Conservation (phyloP, 2,329 filamentous ascomycete species). For the Aaosphaeria pasadenensis region DNA sequence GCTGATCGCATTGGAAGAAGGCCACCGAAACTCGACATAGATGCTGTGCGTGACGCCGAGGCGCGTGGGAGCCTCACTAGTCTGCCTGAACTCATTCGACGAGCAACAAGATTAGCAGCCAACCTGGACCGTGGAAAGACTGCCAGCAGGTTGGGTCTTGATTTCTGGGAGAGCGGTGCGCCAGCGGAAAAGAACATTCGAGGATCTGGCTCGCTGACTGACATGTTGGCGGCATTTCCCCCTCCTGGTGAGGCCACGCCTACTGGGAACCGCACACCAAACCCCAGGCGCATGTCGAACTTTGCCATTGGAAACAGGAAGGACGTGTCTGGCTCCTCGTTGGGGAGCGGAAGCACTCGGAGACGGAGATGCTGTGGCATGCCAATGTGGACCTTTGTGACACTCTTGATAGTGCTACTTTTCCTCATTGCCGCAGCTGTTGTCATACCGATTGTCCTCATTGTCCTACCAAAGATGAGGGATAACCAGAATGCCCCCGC, state of each 20-base stretch:
- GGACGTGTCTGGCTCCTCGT: background rate
- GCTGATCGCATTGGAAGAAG: slow-evolving; percentile 41
- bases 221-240: slow-evolving; percentile 65
- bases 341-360: slow-evolving; percentile 18
- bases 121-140: slow-evolving; percentile 82
- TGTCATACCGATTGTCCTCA: slow-evolving; percentile 69
- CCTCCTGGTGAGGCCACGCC: slow-evolving; percentile 55
- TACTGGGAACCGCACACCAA: slow-evolving; percentile 21
- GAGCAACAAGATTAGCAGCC: slow-evolving; percentile 80
- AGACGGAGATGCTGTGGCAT: slow-evolving; percentile 77
- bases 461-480: slow-evolving; percentile 55
- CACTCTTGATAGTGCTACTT: slow-evolving; percentile 63
- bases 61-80: slow-evolving; percentile 87
- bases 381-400: slow-evolving; percentile 72
- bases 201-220: slow-evolving; percentile 56
- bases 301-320: slow-evolving; percentile 20
- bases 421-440: slow-evolving; percentile 77
- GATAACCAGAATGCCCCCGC: slow-evolving; percentile 18
- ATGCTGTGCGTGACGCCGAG: slow-evolving; percentile 77
- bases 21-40: slow-evolving; percentile 76
- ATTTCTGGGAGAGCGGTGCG: slow-evolving; percentile 44
- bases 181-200: slow-evolving; percentile 29
- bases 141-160: slow-evolving; percentile 56
- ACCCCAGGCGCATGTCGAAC: slow-evolving; percentile 13
- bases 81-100: slow-evolving; percentile 82